Evolutionary conservation across 108 stramenopile species (phyloP), one percentile per base, ranked within the genome.

Genomic region (Nitzschia sp.): DNA sequence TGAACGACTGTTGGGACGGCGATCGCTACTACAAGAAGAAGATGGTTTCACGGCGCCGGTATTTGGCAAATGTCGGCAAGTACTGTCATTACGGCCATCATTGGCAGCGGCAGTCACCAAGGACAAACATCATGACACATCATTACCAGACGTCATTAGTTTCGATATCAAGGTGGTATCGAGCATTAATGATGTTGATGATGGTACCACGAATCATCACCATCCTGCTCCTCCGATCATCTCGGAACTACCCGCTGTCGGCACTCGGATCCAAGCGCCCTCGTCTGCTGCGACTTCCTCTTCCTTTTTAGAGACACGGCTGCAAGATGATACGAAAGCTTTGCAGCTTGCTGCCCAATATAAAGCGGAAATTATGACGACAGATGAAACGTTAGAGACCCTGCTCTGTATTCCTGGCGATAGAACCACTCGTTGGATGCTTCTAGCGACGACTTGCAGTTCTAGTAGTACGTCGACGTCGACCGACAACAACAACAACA

Each of bases 11-110:
- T 73, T 29, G 54, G 11, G 48, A 22, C 33, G 27, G n/a, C 2
- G 27, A 29, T 48, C 57, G 3, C 21, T 30, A 23, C 25, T 62
- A 27, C 35, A 4, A 9, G 13, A 41, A 38, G 34, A 26, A 26
- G 35, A 23, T 31, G 16, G 1, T 31, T 29, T 21, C 38, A 9
- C 31, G 1, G 46, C 29, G 13, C n/a, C n/a, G n/a, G n/a, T n/a
- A n/a, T 77, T 58, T 58, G 76, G 76, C 2, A 58, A 58, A 45
- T 69, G 69, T 44, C 59, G 58, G 36, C 77, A 78, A 31, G 45
- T 59, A 22, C 11, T 78, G 15, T 72, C 66, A 0, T 59, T 77
- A 26, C 54, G 29, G 23, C 25, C 23, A 6, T n/a, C n/a, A n/a
- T n/a, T n/a, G n/a, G 33, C 11, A 22, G 29, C 27, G 22, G 25